These are phyloP conservation scores for Aphanomyces astaci DNA, from an alignment of 352 stramenopile species.

Conservation along the genomic window DNA sequence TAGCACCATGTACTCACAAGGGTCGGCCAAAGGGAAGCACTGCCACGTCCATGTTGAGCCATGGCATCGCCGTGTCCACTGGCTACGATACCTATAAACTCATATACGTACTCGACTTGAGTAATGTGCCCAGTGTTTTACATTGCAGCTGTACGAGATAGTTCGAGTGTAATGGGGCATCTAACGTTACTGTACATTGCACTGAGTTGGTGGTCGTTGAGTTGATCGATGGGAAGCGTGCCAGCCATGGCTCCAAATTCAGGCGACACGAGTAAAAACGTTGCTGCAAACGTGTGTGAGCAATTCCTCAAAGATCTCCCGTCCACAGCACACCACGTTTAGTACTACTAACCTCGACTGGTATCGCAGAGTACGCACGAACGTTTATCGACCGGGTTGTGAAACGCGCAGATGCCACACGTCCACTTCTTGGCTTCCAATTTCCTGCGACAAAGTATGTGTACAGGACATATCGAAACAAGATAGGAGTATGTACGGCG, in stretches of 20 bases:
- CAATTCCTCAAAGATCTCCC: background rate
- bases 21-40: background rate
- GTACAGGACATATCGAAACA: too few species aligned
- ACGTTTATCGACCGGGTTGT: background rate
- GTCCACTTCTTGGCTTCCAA: slow-evolving; percentile 14
- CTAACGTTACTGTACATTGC: too few species aligned
- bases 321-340: too few species aligned
- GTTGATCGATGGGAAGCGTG: background rate
- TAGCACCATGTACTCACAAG: background rate
- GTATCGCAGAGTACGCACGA: slow-evolving; percentile 11
- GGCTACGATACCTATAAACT: background rate
- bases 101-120: background rate
- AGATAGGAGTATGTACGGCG: too few species aligned
- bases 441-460: background rate
- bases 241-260: slow-evolving; percentile 2
- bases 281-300: background rate
- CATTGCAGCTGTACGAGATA: too few species aligned
- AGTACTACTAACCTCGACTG: too few species aligned
- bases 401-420: slow-evolving; percentile 1
- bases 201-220: slow-evolving; percentile 5
- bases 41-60: background rate
- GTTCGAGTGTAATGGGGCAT: too few species aligned
- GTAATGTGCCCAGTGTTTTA: background rate
- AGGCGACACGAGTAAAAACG: background rate
- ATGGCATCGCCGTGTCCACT: background rate